Percentiles rank a stretch among this genome's conserved stretches.
Evolutionary conservation across 441 rosid species (phyloP).

Genomic region (Theobroma grandiflorum): DNA sequence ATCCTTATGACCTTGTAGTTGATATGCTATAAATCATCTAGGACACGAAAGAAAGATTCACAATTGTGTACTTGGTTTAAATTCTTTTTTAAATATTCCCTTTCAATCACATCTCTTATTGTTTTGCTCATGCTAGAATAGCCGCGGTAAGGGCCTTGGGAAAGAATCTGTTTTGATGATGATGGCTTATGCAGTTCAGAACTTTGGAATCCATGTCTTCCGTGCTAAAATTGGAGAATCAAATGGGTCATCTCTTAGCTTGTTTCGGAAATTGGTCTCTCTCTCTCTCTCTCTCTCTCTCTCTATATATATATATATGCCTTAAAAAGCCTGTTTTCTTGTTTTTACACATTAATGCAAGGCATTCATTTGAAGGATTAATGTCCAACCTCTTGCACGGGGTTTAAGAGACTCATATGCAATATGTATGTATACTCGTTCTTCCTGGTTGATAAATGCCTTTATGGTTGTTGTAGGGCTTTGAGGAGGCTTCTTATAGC

Average conservation of each 20-base stretch:
- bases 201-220: constrained; percentile 66
- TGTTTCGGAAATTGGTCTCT: constrained; percentile 80
- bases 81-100: background rate
- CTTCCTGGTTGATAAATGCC: constrained; percentile 21
- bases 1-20: background rate
- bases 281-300: constrained; percentile 34
- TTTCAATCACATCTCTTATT: constrained; percentile 33
- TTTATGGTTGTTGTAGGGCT: constrained; percentile 60
- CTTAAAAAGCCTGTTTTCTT: background rate
- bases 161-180: constrained; percentile 85
- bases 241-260: constrained; percentile 69
- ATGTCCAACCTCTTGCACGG: background rate
- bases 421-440: background rate
- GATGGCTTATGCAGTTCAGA: constrained; percentile 83
- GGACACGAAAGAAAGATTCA: background rate
- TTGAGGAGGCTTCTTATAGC: constrained; percentile 67
- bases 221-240: constrained; percentile 87
- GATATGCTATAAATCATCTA: background rate
- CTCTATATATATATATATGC: background rate
- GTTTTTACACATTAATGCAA: constrained; percentile 12
- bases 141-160: constrained; percentile 93
- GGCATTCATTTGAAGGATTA: constrained; percentile 12
- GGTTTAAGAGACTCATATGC: background rate
- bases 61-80: background rate
- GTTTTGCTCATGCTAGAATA: constrained; percentile 59